These are phyloP conservation scores for Hyaloraphidium curvatum DNA, from an alignment of 192 early-diverging fungal species.

Conservation along the genomic window DNA sequence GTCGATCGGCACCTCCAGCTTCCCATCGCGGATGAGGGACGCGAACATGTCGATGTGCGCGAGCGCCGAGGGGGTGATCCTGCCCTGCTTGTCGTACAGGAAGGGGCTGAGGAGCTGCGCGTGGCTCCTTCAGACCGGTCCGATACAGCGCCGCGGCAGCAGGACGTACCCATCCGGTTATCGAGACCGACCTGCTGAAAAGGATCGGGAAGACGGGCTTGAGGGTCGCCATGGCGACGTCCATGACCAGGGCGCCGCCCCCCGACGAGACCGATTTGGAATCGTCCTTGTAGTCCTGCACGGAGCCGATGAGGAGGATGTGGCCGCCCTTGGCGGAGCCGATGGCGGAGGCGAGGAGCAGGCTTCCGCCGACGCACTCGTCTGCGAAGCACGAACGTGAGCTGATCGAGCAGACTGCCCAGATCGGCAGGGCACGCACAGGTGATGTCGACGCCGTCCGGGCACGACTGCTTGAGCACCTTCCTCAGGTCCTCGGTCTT, in stretches of 20 bases:
- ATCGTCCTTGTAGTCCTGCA: slow-evolving; percentile 10
- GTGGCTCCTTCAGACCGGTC: too few species aligned
- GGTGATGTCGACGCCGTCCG: slow-evolving; percentile 29
- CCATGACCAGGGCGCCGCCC: too few species aligned
- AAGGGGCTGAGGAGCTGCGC: too few species aligned
- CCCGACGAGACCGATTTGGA: too few species aligned
- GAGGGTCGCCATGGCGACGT: too few species aligned
- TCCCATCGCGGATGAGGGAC: slow-evolving; percentile 10
- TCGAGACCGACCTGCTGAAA: too few species aligned
- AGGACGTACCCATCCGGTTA: too few species aligned
- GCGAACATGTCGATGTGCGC: slow-evolving; percentile 16
- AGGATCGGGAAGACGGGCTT: background rate
- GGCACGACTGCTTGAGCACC: slow-evolving; percentile 31
- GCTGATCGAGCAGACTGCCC: too few species aligned
- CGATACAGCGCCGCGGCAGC: too few species aligned
- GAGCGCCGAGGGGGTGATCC: too few species aligned
- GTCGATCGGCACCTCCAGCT: slow-evolving; percentile 21
- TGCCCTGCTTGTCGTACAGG: slow-evolving; percentile 13
- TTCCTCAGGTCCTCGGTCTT: slow-evolving; percentile 24
- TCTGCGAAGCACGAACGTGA: slow-evolving; percentile 17
- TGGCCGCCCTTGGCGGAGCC: slow-evolving; percentile 12
- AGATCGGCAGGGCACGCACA: slow-evolving; percentile 37
- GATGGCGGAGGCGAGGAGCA: too few species aligned
- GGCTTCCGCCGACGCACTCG: too few species aligned
- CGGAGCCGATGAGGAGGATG: slow-evolving; percentile 17